Evolutionary conservation across 2,329 filamentous ascomycete species (phyloP).

Genomic region (Xylariomycetidae sp.): DNA sequence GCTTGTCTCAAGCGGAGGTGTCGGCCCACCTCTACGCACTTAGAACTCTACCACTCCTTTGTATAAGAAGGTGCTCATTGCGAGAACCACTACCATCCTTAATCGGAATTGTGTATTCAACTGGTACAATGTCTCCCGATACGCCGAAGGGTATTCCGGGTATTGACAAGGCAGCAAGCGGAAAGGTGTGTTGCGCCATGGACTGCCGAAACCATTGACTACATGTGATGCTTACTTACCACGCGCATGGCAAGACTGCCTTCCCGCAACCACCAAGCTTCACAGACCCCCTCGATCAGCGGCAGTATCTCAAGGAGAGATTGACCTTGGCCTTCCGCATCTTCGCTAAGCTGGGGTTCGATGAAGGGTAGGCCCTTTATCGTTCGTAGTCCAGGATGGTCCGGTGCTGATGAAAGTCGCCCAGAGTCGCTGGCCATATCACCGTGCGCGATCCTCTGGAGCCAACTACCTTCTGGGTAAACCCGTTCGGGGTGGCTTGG

Average conservation of each 20-base stretch:
- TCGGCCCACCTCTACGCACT: too few relatives aligned
- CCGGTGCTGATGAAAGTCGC: conserved; percentile 2
- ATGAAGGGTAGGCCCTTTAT: conserved; percentile 45
- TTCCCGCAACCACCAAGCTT: conserved; percentile 17
- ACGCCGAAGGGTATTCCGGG: conserved; percentile 7
- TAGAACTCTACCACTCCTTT: too few relatives aligned
- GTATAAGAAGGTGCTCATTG: too few relatives aligned
- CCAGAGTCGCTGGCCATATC: conserved; percentile 54
- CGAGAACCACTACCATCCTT: too few relatives aligned
- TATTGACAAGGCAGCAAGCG: conserved; percentile 6
- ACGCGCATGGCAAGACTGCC: neutral
- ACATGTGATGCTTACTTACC: too few relatives aligned
- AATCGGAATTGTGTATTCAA: too few relatives aligned
- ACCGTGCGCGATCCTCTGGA: conserved; percentile 55
- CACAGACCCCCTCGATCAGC: conserved; percentile 31
- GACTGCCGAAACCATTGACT: too few relatives aligned
- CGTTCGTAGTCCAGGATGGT: too few relatives aligned
- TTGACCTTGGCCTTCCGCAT: conserved; percentile 51
- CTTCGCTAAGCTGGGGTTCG: conserved; percentile 50
- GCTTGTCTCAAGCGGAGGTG: too few relatives aligned
- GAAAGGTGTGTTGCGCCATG: conserved; percentile 9
- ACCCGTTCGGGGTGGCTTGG: conserved; percentile 59
- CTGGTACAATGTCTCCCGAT: conserved; percentile 12
- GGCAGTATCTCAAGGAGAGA: conserved; percentile 47
- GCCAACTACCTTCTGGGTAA: conserved; percentile 58